phyloP scores from a whole-genome alignment of 805 yeast genomes.

The Candida patagonica region DNA sequence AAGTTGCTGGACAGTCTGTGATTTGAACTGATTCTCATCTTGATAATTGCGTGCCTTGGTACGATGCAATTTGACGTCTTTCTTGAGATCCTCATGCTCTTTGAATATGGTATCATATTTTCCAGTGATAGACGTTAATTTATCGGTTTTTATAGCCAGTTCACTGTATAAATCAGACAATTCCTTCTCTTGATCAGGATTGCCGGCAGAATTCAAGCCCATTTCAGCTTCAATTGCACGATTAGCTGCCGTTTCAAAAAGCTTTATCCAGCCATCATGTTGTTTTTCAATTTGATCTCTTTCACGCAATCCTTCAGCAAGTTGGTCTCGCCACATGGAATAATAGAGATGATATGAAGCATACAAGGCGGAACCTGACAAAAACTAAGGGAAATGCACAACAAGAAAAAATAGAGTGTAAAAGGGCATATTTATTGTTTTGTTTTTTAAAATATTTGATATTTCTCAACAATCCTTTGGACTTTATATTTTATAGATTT shows the following conservation, averaged over 20 bases:
- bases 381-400: too few relatives aligned
- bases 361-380: too few relatives aligned
- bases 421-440: too few relatives aligned
- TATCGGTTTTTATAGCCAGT: constrained; percentile 10
- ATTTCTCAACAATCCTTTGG: too few relatives aligned
- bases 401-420: too few relatives aligned
- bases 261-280: constrained; percentile 11
- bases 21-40: constrained; percentile 32
- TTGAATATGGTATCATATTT: constrained; percentile 4
- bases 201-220: neutral
- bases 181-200: constrained; percentile 8
- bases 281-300: constrained; percentile 18
- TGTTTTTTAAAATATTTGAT: too few relatives aligned
- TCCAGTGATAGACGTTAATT: neutral
- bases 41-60: constrained; percentile 21
- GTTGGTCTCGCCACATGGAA: constrained; percentile 10
- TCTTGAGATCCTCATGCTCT: constrained; percentile 13
- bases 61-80: constrained; percentile 23
- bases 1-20: constrained; percentile 46
- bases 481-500: too few relatives aligned
- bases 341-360: too few relatives aligned
- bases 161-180: constrained; percentile 13
- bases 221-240: constrained; percentile 15
- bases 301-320: constrained; percentile 9
- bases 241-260: constrained; percentile 18